Percentiles rank a stretch among this genome's conserved stretches.
Conservation (phyloP, 306 rosid genomes). For the Cicer bijugum region DNA sequence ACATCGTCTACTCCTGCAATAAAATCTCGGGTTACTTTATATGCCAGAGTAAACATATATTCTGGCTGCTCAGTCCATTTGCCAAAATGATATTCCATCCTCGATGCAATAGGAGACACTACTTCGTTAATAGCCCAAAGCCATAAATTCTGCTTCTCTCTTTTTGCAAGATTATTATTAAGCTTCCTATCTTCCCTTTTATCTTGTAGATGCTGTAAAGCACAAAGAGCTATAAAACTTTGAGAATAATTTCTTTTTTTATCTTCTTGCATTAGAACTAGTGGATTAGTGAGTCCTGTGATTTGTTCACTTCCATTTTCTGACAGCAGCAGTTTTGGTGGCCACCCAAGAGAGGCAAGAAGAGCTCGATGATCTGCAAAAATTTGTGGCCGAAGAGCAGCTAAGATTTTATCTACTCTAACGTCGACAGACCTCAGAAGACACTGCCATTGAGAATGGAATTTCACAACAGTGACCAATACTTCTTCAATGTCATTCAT, state of each 20-base stretch:
- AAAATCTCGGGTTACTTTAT: conserved; percentile 66
- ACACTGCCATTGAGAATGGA: conserved; percentile 60
- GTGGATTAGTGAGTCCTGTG: conserved; percentile 59
- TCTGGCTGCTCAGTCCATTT: conserved; percentile 80
- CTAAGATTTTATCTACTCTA: conserved; percentile 66
- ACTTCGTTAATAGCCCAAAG: conserved; percentile 84
- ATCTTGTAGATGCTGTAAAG: conserved; percentile 73
- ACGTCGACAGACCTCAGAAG: conserved; percentile 66
- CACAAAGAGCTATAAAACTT: conserved; percentile 72
- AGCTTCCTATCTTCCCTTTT: conserved; percentile 59
- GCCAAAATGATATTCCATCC: conserved; percentile 70
- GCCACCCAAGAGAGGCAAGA: conserved; percentile 82
- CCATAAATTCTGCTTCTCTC: conserved; percentile 45
- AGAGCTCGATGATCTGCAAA: conserved; percentile 76
- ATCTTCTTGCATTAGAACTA: conserved; percentile 69
- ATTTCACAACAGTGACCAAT: conserved; percentile 45
- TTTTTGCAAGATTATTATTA: conserved; percentile 50
- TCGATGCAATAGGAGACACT: conserved; percentile 74
- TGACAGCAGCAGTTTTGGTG: conserved; percentile 65
- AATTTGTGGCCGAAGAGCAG: conserved; percentile 68
- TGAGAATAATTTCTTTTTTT: conserved; percentile 59
- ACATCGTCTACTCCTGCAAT: conserved; percentile 72
- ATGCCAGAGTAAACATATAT: conserved; percentile 66
- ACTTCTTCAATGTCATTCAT: conserved; percentile 67
- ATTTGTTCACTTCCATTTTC: conserved; percentile 47